phyloP scores from a whole-genome alignment of 345 rosid genomes.

The Eucalyptus erythrocorys region DNA sequence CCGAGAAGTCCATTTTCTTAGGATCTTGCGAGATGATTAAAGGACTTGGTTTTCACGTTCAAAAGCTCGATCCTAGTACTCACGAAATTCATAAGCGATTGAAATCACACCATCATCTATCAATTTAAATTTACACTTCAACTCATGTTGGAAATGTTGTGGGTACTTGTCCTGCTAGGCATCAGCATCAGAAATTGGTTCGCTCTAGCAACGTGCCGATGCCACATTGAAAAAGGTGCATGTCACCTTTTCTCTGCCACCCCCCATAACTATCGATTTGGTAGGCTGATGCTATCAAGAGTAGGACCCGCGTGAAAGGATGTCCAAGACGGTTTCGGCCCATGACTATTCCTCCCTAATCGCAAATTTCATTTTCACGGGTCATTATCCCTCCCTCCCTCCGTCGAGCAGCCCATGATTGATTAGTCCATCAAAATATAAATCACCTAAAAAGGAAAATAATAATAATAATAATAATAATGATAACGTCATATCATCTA shows the following conservation, averaged over 20 bases:
- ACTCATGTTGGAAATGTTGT: neutral
- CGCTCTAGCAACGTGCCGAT: neutral
- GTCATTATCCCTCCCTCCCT: neutral
- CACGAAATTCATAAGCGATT: neutral
- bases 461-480: neutral
- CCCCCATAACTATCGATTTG: neutral
- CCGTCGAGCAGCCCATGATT: neutral
- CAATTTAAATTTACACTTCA: neutral
- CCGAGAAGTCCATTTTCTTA: neutral
- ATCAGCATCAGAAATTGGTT: neutral
- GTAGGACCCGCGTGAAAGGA: neutral
- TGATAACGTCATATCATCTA: neutral
- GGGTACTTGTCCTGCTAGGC: neutral
- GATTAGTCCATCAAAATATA: neutral
- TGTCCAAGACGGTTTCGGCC: neutral
- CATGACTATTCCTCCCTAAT: neutral
- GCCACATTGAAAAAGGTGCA: neutral
- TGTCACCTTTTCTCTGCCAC: neutral
- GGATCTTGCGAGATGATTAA: neutral
- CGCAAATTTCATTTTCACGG: neutral
- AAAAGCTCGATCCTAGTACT: neutral
- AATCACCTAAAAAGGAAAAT: neutral
- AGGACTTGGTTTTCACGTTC: neutral
- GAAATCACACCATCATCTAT: neutral
- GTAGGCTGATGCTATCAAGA: neutral